Evolutionary conservation across 2,329 filamentous ascomycete genomes (phyloP).

Genomic region (Aurifilum marmelostoma): DNA sequence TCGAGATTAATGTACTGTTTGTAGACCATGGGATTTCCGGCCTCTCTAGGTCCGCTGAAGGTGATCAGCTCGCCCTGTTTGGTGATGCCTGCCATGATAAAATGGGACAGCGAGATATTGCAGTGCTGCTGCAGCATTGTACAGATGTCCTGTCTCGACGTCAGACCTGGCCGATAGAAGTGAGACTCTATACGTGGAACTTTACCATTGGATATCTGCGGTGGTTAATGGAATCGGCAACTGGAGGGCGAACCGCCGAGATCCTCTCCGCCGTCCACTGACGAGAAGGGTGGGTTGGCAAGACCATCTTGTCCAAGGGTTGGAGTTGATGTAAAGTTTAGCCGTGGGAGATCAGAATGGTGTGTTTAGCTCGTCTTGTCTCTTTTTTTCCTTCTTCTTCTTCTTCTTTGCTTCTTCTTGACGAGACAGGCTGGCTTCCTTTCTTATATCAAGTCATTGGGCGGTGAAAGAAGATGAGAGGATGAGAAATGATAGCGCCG

Average conservation of each 20-base stretch:
- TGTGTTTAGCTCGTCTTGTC: not conserved
- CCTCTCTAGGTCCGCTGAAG: constrained; percentile 47
- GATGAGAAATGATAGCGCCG: constrained; percentile 8
- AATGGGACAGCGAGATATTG: constrained; percentile 53
- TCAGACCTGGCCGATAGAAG: constrained; percentile 8
- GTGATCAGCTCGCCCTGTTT: constrained; percentile 52
- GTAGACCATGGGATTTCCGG: constrained; percentile 31
- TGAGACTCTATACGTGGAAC: not conserved
- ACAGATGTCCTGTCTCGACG: constrained; percentile 48
- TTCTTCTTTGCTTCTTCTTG: not conserved
- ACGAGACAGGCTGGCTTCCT: constrained; percentile 3
- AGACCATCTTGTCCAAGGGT: constrained; percentile 22
- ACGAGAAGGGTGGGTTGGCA: constrained; percentile 23
- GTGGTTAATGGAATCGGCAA: constrained; percentile 26
- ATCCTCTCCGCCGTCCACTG: constrained; percentile 27
- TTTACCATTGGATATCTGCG: constrained; percentile 27
- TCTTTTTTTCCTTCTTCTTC: too few relatives aligned
- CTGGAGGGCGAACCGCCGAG: constrained; percentile 20
- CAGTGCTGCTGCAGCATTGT: constrained; percentile 56
- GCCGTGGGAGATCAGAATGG: not conserved
- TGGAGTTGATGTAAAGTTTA: not conserved
- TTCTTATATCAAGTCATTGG: constrained; percentile 7
- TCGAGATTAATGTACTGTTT: constrained; percentile 33
- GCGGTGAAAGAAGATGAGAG: constrained; percentile 1
- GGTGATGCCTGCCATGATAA: constrained; percentile 55